Conservation (phyloP, 345 rosid species). For the Rubroshorea leprosula region DNA sequence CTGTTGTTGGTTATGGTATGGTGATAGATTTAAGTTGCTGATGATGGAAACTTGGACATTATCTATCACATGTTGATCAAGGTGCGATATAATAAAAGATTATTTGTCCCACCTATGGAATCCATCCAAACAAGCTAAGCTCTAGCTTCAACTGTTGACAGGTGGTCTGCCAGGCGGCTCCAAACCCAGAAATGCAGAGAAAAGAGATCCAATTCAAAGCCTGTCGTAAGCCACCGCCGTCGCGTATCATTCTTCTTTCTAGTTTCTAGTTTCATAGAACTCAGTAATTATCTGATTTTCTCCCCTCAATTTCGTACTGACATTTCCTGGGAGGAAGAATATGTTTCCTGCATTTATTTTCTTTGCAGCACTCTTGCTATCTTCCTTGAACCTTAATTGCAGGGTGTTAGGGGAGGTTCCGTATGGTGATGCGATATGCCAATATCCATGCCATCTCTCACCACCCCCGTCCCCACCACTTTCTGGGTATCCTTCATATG, state of each 20-base stretch:
- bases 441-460: conserved; percentile 24
- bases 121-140: conserved; percentile 14
- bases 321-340: background rate
- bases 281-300: background rate
- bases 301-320: too few species aligned
- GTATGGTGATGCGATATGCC: conserved; percentile 19
- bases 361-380: conserved; percentile 15
- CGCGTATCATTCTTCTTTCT: conserved; percentile 15
- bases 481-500: conserved; percentile 6
- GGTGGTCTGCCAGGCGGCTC: conserved; percentile 48
- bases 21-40: background rate
- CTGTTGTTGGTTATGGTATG: too few species aligned
- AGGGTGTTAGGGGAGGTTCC: conserved; percentile 20
- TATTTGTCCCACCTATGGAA: conserved; percentile 4
- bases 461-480: conserved; percentile 11
- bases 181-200: conserved; percentile 12
- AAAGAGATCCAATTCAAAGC: conserved; percentile 5
- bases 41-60: background rate
- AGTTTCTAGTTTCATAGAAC: conserved; percentile 4
- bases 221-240: too few species aligned
- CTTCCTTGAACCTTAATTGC: conserved; percentile 12
- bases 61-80: background rate
- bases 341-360: conserved; percentile 20
- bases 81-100: background rate
- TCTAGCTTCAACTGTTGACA: conserved; percentile 25